Evolutionary conservation across 306 rosid genomes (phyloP).

Genomic region (Amphicarpaea edgeworthii): DNA sequence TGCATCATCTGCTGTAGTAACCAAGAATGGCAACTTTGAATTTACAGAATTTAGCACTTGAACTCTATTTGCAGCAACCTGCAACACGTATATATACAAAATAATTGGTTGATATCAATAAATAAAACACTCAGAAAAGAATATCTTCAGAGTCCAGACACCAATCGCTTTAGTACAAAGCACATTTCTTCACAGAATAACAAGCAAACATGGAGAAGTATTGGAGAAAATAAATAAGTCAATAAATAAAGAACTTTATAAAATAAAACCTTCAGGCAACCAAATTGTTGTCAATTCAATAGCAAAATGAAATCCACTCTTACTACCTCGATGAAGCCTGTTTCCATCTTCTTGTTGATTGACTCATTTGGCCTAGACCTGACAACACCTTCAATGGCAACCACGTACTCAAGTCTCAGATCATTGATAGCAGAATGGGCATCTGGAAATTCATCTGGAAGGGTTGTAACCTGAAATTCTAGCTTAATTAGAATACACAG

Average conservation of each 20-base stretch:
- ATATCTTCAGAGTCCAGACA: background rate
- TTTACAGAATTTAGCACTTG: conserved; percentile 81
- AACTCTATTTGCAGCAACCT: conserved; percentile 88
- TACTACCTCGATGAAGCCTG: conserved; percentile 81
- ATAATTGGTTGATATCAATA: conserved; percentile 2
- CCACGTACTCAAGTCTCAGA: conserved; percentile 84
- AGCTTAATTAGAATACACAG: conserved; percentile 42
- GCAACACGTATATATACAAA: conserved; percentile 39
- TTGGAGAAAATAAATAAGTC: background rate
- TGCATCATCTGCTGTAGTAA: conserved; percentile 83
- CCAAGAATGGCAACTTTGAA: conserved; percentile 80
- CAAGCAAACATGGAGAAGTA: conserved; percentile 32
- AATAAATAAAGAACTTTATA: conserved; percentile 1
- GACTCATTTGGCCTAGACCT: conserved; percentile 83
- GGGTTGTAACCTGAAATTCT: conserved; percentile 77
- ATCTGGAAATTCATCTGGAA: conserved; percentile 85
- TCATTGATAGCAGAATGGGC: conserved; percentile 75
- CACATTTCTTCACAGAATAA: conserved; percentile 12
- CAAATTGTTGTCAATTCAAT: conserved; percentile 4
- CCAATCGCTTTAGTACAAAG: conserved; percentile 11
- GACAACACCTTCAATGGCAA: conserved; percentile 86
- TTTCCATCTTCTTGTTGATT: conserved; percentile 82
- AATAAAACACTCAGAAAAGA: conserved; percentile 15
- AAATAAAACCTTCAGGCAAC: background rate
- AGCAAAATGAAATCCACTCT: background rate